Conservation (phyloP, 352 stramenopile genomes). For the Phytophthora agathidicida region DNA sequence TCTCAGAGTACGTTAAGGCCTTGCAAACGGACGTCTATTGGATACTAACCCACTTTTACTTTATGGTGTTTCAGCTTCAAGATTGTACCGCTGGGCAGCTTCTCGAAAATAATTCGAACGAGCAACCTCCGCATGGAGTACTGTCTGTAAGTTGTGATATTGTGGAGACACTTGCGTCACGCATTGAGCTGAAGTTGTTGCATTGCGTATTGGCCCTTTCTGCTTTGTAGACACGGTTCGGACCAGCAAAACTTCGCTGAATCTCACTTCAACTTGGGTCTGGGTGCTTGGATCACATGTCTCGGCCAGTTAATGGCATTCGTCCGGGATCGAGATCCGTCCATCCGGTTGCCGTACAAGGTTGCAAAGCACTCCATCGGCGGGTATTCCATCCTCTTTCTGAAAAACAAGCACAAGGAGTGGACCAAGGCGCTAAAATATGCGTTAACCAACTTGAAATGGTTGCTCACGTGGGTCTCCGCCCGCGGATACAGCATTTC, state of each 20-base stretch:
- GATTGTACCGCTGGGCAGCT: constrained; percentile 86
- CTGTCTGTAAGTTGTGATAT: constrained; percentile 56
- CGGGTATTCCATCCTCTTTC: constrained; percentile 69
- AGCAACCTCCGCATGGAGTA: constrained; percentile 87
- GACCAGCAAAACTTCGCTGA: constrained; percentile 87
- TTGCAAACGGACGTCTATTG: neutral
- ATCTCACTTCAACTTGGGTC: constrained; percentile 86
- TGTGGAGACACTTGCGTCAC: constrained; percentile 4
- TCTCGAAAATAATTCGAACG: constrained; percentile 86
- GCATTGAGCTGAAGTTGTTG: constrained; percentile 6
- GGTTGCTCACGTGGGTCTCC: constrained; percentile 76
- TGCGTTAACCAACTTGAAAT: constrained; percentile 86
- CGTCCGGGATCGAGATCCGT: constrained; percentile 58
- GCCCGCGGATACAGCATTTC: constrained; percentile 38
- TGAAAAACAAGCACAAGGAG: constrained; percentile 84
- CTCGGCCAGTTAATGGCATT: constrained; percentile 69
- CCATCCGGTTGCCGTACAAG: constrained; percentile 82
- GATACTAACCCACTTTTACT: constrained; percentile 5
- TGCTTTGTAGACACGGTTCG: constrained; percentile 70
- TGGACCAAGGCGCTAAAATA: constrained; percentile 90
- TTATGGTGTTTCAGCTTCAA: constrained; percentile 62
- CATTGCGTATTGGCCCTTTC: constrained; percentile 21
- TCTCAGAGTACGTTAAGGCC: constrained; percentile 59
- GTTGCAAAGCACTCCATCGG: constrained; percentile 76
- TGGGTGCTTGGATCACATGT: constrained; percentile 83